phyloP scores from a whole-genome alignment of 2,329 filamentous ascomycete species.

The Epichloe gansuensis region DNA sequence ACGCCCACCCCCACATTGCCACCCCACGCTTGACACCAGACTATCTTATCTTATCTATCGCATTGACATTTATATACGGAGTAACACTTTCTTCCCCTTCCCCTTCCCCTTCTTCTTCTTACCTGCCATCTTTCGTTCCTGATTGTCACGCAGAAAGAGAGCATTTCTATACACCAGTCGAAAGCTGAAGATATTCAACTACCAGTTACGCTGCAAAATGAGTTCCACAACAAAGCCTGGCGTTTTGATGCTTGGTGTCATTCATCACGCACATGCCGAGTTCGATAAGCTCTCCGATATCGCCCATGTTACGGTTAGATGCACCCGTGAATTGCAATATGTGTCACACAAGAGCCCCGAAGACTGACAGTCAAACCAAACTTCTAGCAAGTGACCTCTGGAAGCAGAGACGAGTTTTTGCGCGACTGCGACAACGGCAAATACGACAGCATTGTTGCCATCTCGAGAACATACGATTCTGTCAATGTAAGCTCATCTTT shows the following conservation, averaged over 20 bases:
- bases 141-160: no score
- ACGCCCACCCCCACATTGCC: background rate
- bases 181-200: no score
- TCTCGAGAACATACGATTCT: slow-evolving; percentile 41
- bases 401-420: slow-evolving; percentile 9
- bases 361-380: background rate
- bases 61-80: no score
- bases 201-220: background rate
- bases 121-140: background rate
- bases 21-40: background rate
- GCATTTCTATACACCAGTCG: no score
- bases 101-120: background rate
- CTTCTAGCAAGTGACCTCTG: slow-evolving; percentile 8
- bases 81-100: background rate
- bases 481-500: slow-evolving; percentile 2
- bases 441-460: slow-evolving; percentile 42
- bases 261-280: slow-evolving; percentile 10
- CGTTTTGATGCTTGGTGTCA: slow-evolving; percentile 10
- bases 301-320: slow-evolving; percentile 8
- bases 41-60: background rate
- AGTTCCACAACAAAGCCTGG: slow-evolving; percentile 3
- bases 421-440: slow-evolving; percentile 42
- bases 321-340: background rate
- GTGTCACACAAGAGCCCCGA: background rate
- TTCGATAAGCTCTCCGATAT: slow-evolving; percentile 9